These are phyloP conservation scores for Lachnellula occidentalis DNA, from an alignment of 2,329 filamentous ascomycete species.

Conservation along the genomic window DNA sequence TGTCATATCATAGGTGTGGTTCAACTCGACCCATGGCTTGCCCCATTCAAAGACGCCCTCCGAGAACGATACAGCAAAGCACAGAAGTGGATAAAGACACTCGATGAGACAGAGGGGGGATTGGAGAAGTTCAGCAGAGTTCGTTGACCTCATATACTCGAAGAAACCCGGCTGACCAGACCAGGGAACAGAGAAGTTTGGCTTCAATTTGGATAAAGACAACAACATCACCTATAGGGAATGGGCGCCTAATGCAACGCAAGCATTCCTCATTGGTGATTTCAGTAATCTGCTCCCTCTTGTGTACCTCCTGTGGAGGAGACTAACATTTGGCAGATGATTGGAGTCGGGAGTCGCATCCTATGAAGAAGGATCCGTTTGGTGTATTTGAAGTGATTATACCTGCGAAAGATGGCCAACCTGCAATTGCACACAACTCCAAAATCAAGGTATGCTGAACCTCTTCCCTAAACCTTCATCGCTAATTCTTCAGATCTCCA, in stretches of 20 bases:
- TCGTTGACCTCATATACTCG: constrained; percentile 22
- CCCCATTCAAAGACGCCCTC: constrained; percentile 74
- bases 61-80: constrained; percentile 72
- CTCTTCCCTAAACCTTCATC: background rate
- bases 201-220: constrained; percentile 74
- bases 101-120: constrained; percentile 80
- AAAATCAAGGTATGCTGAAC: constrained; percentile 75
- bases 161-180: constrained; percentile 10
- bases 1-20: constrained; percentile 65
- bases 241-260: constrained; percentile 87
- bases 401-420: constrained; percentile 65
- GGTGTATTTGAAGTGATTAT: constrained; percentile 83
- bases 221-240: constrained; percentile 88
- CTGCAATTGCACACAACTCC: constrained; percentile 84
- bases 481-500: constrained; percentile 59
- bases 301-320: constrained; percentile 6
- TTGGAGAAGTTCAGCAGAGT: constrained; percentile 87
- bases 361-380: constrained; percentile 80
- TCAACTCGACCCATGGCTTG: constrained; percentile 82
- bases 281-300: constrained; percentile 60
- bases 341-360: constrained; percentile 78
- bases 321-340: constrained; percentile 51
- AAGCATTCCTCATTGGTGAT: constrained; percentile 85
- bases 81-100: constrained; percentile 78
- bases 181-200: constrained; percentile 80